These are phyloP conservation scores for Eucalyptus dawsonii DNA, from an alignment of 345 rosid genomes.

Conservation along the genomic window DNA sequence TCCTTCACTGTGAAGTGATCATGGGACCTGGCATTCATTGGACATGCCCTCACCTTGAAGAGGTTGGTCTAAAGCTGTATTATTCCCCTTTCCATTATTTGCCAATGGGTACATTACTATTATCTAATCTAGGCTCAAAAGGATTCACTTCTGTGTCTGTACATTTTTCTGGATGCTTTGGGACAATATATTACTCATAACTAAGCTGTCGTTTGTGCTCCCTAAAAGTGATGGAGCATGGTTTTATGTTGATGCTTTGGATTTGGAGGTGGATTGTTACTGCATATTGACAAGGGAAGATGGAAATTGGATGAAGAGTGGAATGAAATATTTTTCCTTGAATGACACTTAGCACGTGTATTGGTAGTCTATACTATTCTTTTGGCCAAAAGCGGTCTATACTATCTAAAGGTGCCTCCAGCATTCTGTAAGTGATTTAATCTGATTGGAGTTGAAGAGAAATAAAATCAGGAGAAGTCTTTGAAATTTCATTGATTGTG, in stretches of 20 bases:
- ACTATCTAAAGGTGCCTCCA: not conserved
- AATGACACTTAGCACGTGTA: not conserved
- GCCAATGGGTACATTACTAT: not conserved
- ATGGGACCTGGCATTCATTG: slow-evolving; percentile 91
- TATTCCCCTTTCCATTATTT: not conserved
- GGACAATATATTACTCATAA: not conserved
- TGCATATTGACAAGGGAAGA: not conserved
- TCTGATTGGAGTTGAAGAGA: not conserved
- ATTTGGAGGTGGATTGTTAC: not conserved
- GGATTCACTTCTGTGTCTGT: not conserved
- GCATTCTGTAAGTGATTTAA: not conserved
- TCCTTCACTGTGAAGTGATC: not conserved
- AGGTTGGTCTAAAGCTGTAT: slow-evolving; percentile 31
- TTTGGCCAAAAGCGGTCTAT: not conserved
- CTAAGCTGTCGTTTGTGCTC: not conserved
- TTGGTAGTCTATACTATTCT: not conserved
- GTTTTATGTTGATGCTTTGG: not conserved
- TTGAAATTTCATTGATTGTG: not conserved
- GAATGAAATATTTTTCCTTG: not conserved
- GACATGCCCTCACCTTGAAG: slow-evolving; percentile 68
- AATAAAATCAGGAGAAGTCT: not conserved
- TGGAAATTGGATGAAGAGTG: not conserved
- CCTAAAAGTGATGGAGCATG: not conserved
- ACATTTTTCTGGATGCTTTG: not conserved
- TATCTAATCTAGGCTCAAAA: not conserved